Evolutionary conservation across 768 basidiomycete species (phyloP).

Genomic region (Asterophora lycoperdoides): DNA sequence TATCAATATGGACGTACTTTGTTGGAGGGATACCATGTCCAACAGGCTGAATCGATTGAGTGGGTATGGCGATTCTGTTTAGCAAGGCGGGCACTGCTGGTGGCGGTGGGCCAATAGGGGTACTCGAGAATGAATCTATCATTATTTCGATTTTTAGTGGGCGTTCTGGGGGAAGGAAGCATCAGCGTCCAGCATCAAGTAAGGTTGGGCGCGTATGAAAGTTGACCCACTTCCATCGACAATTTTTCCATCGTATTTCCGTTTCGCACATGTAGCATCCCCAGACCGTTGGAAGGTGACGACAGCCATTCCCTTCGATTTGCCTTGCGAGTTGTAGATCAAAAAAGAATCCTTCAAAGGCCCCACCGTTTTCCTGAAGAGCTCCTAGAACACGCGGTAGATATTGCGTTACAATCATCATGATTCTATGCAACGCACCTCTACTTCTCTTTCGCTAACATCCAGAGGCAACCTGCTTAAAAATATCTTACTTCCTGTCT

Average conservation of each 20-base stretch:
- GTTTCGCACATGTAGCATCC: constrained; percentile 58
- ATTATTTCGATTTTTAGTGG: constrained; percentile 66
- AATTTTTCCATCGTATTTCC: constrained; percentile 73
- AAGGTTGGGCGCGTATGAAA: neutral
- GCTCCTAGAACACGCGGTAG: constrained; percentile 40
- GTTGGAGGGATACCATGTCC: constrained; percentile 11
- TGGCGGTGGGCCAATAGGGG: constrained; percentile 19
- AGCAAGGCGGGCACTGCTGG: constrained; percentile 24
- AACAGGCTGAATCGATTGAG: constrained; percentile 3
- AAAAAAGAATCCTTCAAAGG: constrained; percentile 67
- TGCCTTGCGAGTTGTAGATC: constrained; percentile 71
- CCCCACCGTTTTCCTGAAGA: constrained; percentile 75
- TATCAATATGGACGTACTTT: constrained; percentile 14
- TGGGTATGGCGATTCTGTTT: constrained; percentile 21
- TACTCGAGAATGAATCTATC: constrained; percentile 34
- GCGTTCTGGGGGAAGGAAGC: constrained; percentile 39
- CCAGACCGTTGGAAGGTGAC: constrained; percentile 60
- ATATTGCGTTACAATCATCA: neutral
- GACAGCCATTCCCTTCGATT: constrained; percentile 78
- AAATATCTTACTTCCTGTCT: constrained; percentile 63
- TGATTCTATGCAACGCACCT: constrained; percentile 38
- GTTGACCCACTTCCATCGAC: constrained; percentile 63
- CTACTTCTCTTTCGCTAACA: constrained; percentile 63
- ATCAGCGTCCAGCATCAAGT: neutral
- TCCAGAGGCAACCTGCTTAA: constrained; percentile 64